Base-by-base conservation (phyloP, 305 asterid species). In the Fraxinus greggii region DNA sequence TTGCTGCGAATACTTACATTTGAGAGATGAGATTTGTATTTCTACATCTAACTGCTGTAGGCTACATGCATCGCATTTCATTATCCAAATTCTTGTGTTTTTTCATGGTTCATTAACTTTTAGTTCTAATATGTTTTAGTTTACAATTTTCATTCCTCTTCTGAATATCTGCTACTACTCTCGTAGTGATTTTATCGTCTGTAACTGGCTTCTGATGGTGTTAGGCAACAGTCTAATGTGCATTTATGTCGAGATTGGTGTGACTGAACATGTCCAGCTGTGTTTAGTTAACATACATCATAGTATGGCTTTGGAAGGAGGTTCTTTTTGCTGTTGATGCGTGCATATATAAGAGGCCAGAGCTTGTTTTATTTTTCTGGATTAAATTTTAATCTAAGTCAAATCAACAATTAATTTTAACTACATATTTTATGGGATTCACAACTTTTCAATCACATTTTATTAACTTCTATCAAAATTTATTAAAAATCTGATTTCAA, bases 1-100 rank as follows among this genome's bases (percentile, higher is more conserved):
- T 51, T 8, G n/a, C 35, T 78, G 42, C 81, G 38, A 3, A 76
- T 81, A 78, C 36, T 48, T 15, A 42, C 77, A 10, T 69, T 69
- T 29, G 59, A 48, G 21, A 26, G 17, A 45, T 82, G 51, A 28
- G 12, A 38, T 38, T 40, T 48, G 79, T 23, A 0, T 10, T 21
- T 48, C 33, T 59, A 36, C 9, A 32, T 63, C 28, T 72, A 6
- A 26, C 76, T 76, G 3, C 19, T 26, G 19, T 12, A 67, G 74
- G 33, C n/a, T 29, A 3, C n/a, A 26, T 65, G 17, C 15, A 65
- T 65, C 8, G 72, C 26, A 3, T 74, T 3, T 33, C 56, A 7
- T 19, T 36, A 74, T 38, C 23, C 21, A 38, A 21, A 45, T 9
- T 23, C 32, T 24, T 65, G 61, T 15, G 8, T 17, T 56, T n/a